Percentiles rank a stretch among this genome's conserved stretches.
These are phyloP conservation scores for Podaxis sp. DNA, from an alignment of 768 basidiomycete genomes.

Conservation along the genomic window DNA sequence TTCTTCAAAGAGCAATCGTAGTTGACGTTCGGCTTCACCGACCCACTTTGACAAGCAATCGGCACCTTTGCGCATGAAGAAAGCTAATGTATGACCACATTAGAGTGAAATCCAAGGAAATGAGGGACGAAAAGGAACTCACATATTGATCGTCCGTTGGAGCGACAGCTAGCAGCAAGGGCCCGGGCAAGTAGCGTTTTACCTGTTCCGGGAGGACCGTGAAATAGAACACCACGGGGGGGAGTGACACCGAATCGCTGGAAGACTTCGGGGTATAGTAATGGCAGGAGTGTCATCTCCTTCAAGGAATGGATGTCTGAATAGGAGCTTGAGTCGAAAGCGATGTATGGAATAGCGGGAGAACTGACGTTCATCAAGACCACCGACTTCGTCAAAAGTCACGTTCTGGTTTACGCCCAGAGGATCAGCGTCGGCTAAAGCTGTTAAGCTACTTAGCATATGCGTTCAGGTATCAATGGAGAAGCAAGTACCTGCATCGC, in stretches of 20 bases:
- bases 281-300: conserved; percentile 96
- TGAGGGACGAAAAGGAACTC: conserved; percentile 28
- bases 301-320: conserved; percentile 93
- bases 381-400: conserved; percentile 96
- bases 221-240: conserved; percentile 94
- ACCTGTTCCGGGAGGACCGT: conserved; percentile 98
- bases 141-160: conserved; percentile 87
- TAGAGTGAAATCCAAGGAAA: neutral
- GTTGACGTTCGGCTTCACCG: conserved; percentile 95
- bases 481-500: conserved; percentile 59
- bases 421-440: conserved; percentile 92
- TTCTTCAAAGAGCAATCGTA: conserved; percentile 94
- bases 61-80: conserved; percentile 99
- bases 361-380: conserved; percentile 84
- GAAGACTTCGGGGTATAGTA: conserved; percentile 96
- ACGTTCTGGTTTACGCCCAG: conserved; percentile 91
- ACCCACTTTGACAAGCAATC: conserved; percentile 99
- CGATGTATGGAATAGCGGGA: neutral
- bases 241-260: conserved; percentile 92
- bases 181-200: conserved; percentile 94
- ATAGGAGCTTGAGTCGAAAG: conserved; percentile 5
- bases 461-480: conserved; percentile 17
- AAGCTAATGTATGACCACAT: conserved; percentile 51
- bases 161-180: conserved; percentile 87
- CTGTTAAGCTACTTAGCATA: conserved; percentile 34